These are phyloP conservation scores for Boletus vermiculosoides DNA, from an alignment of 768 basidiomycete species.

Conservation along the genomic window DNA sequence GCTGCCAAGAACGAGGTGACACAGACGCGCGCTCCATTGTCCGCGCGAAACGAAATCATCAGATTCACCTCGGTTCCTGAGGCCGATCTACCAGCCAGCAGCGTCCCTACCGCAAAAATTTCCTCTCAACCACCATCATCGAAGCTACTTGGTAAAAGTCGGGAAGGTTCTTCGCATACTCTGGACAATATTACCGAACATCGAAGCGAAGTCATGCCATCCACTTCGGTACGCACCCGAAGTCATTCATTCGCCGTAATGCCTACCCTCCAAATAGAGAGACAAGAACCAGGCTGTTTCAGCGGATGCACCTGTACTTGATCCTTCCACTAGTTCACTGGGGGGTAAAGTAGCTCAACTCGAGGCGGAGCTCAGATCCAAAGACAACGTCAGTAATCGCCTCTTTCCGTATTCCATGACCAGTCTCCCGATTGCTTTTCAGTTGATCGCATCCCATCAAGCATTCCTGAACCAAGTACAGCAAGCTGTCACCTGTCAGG, in stretches of 20 bases:
- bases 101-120: background rate
- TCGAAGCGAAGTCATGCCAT: constrained; percentile 5
- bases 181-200: background rate
- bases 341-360: constrained; percentile 39
- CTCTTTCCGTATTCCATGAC: background rate
- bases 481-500: constrained; percentile 70
- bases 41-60: constrained; percentile 26
- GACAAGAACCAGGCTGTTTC: background rate
- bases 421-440: background rate
- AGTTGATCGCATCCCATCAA: constrained; percentile 57
- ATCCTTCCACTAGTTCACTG: constrained; percentile 1
- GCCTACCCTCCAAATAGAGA: constrained; percentile 13
- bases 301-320: background rate
- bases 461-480: constrained; percentile 52
- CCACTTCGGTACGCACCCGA: constrained; percentile 14
- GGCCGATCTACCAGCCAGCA: constrained; percentile 1
- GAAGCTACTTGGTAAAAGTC: background rate
- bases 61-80: constrained; percentile 25
- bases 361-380: constrained; percentile 42
- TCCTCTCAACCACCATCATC: constrained; percentile 1
- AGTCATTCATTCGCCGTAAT: background rate
- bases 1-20: constrained; percentile 11
- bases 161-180: background rate
- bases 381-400: constrained; percentile 36
- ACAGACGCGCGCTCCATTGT: constrained; percentile 18